Conservation (phyloP, 2,329 filamentous ascomycete species). For the Rhynchosporium agropyri region DNA sequence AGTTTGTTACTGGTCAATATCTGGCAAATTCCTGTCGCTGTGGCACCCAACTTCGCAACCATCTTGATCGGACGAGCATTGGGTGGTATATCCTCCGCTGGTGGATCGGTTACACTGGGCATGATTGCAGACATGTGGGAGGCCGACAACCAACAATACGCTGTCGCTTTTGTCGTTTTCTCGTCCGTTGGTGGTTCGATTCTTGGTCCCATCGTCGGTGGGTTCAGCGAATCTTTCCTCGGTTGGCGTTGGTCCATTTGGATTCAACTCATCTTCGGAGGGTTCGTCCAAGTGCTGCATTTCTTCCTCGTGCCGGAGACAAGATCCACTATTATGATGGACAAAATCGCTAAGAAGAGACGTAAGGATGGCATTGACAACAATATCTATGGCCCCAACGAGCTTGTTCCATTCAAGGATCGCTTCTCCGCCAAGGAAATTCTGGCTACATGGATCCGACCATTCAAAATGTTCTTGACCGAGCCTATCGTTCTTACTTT, state of each 20-base stretch:
- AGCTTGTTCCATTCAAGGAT: conserved; percentile 63
- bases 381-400: conserved; percentile 69
- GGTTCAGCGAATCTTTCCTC: conserved; percentile 69
- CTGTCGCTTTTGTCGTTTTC: conserved; percentile 76
- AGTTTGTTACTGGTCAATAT: conserved; percentile 77
- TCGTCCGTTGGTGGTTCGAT: conserved; percentile 79
- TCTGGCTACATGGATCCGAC: conserved; percentile 59
- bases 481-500: conserved; percentile 74
- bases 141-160: conserved; percentile 71
- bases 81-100: conserved; percentile 71
- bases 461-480: conserved; percentile 72
- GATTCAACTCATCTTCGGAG: conserved; percentile 82
- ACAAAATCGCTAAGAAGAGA: conserved; percentile 75
- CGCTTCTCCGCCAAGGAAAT: conserved; percentile 63
- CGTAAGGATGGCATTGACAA: conserved; percentile 61
- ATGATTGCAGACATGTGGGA: conserved; percentile 79
- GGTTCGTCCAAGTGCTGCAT: conserved; percentile 67
- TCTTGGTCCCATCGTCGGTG: conserved; percentile 76
- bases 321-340: conserved; percentile 74
- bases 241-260: conserved; percentile 79
- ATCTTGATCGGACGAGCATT: conserved; percentile 71
- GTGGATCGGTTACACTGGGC: conserved; percentile 72
- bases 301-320: conserved; percentile 76
- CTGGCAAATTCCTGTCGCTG: conserved; percentile 71
- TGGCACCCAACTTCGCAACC: conserved; percentile 72